Conservation (phyloP, 2,329 filamentous ascomycete genomes). For the Paramyrothecium roridum region DNA sequence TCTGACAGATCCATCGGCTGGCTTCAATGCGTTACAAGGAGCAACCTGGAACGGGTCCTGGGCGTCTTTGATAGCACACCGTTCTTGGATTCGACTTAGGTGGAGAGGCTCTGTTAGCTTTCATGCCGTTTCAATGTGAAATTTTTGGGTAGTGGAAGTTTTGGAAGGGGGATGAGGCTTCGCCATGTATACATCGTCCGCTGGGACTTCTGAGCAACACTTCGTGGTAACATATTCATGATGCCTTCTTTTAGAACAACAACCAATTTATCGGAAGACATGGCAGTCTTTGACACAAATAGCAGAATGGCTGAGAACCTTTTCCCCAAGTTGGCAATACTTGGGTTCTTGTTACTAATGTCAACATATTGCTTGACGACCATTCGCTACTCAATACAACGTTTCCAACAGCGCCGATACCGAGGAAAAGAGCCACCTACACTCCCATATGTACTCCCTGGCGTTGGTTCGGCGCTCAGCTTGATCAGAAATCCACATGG, state of each 20-base stretch:
- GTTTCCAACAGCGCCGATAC: slow-evolving; percentile 9
- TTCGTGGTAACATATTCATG: neutral
- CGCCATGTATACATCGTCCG: neutral
- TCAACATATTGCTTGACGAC: slow-evolving; percentile 12
- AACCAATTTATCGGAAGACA: slow-evolving; percentile 5
- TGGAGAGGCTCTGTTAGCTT: too few relatives aligned
- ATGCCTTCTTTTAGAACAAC: slow-evolving; percentile 5
- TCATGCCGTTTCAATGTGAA: too few relatives aligned
- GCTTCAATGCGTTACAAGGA: too few relatives aligned
- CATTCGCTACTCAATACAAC: slow-evolving; percentile 10
- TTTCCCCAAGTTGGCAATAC: neutral
- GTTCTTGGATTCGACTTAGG: too few relatives aligned
- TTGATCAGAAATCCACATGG: slow-evolving; percentile 15
- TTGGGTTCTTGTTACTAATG: slow-evolving; percentile 8
- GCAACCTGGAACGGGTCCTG: too few relatives aligned
- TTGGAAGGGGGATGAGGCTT: too few relatives aligned
- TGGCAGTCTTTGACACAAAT: slow-evolving; percentile 6
- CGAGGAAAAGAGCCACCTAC: slow-evolving; percentile 13
- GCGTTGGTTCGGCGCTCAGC: slow-evolving; percentile 11
- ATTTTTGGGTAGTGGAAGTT: too few relatives aligned
- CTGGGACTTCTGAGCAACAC: neutral
- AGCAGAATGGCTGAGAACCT: neutral
- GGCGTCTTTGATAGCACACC: too few relatives aligned
- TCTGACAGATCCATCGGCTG: too few relatives aligned
- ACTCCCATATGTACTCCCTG: slow-evolving; percentile 11